Conservation (phyloP, 352 stramenopile species). For the Phytophthora tubulina region DNA sequence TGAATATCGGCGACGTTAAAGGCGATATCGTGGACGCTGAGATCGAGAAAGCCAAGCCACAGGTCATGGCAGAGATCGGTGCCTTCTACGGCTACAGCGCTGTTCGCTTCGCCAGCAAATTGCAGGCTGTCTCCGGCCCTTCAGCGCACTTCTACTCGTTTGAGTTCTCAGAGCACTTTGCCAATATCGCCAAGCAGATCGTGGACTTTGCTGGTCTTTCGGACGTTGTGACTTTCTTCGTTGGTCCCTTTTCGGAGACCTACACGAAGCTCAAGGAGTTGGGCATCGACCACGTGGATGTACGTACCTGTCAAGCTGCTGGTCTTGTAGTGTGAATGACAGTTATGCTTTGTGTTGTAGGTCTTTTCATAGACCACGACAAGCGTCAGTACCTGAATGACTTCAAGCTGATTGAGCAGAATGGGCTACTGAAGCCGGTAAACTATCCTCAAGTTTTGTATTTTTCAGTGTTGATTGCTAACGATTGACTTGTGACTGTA, state of each 20-base stretch:
- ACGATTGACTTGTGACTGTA: slow-evolving; percentile 3
- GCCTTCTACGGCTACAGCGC: slow-evolving; percentile 59
- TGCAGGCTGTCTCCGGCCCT: slow-evolving; percentile 25
- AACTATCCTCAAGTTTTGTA: too few species aligned
- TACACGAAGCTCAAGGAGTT: slow-evolving; percentile 40
- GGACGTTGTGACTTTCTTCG: slow-evolving; percentile 43
- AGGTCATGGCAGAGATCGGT: slow-evolving; percentile 58
- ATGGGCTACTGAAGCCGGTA: slow-evolving; percentile 39
- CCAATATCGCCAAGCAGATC: slow-evolving; percentile 43
- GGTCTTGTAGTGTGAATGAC: not conserved
- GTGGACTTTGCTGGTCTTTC: slow-evolving; percentile 37
- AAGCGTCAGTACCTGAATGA: slow-evolving; percentile 41
- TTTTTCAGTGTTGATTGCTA: not conserved
- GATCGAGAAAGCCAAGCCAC: slow-evolving; percentile 39
- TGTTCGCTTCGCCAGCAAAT: slow-evolving; percentile 49
- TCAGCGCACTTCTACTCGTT: slow-evolving; percentile 55
- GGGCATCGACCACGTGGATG: slow-evolving; percentile 36
- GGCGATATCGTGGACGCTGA: slow-evolving; percentile 44
- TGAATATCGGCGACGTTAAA: slow-evolving; percentile 52
- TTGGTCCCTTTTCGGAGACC: slow-evolving; percentile 42
- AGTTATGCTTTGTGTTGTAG: slow-evolving; percentile 19
- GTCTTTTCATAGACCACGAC: slow-evolving; percentile 52
- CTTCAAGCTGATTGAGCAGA: slow-evolving; percentile 46
- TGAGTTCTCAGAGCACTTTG: slow-evolving; percentile 49
- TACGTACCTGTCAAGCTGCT: slow-evolving; percentile 11